Conservation (phyloP, 306 rosid species). For the Alnus glutinosa region DNA sequence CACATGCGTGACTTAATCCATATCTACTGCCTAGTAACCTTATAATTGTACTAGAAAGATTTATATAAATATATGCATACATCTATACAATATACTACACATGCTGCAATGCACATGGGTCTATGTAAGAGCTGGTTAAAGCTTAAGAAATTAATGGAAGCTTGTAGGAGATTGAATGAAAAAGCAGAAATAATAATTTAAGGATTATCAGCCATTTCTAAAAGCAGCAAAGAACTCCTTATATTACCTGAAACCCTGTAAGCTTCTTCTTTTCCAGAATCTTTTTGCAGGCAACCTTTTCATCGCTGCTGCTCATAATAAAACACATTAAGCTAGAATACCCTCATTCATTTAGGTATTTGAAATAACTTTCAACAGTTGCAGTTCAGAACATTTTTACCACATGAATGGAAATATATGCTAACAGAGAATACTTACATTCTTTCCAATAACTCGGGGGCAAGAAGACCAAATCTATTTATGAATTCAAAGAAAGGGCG, state of each 20-base stretch:
- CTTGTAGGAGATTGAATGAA: constrained; percentile 19
- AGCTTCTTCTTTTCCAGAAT: constrained; percentile 85
- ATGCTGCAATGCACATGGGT: constrained; percentile 30
- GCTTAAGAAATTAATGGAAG: constrained; percentile 10
- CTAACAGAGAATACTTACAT: constrained; percentile 54
- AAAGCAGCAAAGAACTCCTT: constrained; percentile 24
- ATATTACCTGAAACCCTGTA: constrained; percentile 90
- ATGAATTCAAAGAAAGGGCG: constrained; percentile 84
- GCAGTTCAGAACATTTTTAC: constrained; percentile 13
- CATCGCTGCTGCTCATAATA: constrained; percentile 63
- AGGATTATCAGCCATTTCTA: neutral
- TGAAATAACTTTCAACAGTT: constrained; percentile 22
- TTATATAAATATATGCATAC: too few species aligned
- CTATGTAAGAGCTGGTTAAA: constrained; percentile 16
- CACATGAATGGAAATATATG: constrained; percentile 15
- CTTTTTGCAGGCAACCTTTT: constrained; percentile 69
- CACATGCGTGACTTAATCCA: constrained; percentile 6
- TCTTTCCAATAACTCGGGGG: constrained; percentile 69
- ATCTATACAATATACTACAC: neutral
- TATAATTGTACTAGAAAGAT: constrained; percentile 11
- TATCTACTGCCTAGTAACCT: constrained; percentile 7
- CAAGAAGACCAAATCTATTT: constrained; percentile 83
- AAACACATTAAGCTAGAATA: constrained; percentile 29
- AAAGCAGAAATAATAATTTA: constrained; percentile 2
- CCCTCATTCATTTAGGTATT: constrained; percentile 3